These are phyloP conservation scores for Periconia sp. DNA, from an alignment of 2,329 filamentous ascomycete genomes.

Conservation along the genomic window DNA sequence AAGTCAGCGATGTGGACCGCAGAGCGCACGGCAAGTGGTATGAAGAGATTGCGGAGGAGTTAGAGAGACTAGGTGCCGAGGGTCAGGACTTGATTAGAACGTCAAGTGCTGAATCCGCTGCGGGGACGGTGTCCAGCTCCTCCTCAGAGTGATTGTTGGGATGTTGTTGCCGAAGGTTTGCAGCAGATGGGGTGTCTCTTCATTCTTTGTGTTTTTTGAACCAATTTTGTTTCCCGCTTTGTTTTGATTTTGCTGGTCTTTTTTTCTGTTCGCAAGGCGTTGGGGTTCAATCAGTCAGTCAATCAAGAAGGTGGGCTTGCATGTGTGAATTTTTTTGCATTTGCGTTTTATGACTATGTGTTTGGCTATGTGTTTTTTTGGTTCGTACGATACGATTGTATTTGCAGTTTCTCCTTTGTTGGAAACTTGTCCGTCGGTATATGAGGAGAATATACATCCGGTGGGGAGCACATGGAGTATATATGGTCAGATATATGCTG, in stretches of 20 bases:
- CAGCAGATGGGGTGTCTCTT: neutral
- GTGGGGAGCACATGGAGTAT: too few species aligned
- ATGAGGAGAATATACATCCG: too few species aligned
- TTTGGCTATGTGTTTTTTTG: too few species aligned
- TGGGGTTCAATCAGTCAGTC: neutral
- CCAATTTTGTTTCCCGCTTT: neutral
- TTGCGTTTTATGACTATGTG: too few species aligned
- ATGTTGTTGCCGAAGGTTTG: neutral
- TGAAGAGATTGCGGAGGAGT: slow-evolving; percentile 63
- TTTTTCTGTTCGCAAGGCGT: slow-evolving; percentile 1
- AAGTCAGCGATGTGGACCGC: slow-evolving; percentile 67
- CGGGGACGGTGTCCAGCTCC: slow-evolving; percentile 5
- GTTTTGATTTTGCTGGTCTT: neutral
- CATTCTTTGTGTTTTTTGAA: neutral
- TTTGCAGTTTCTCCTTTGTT: too few species aligned
- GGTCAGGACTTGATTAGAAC: slow-evolving; percentile 29
- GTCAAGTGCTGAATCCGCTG: slow-evolving; percentile 25
- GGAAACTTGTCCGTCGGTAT: too few species aligned
- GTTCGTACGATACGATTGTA: too few species aligned
- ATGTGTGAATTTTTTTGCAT: too few species aligned
- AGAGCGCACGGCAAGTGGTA: slow-evolving; percentile 71
- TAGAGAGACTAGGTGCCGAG: slow-evolving; percentile 43
- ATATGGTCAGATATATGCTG: too few species aligned
- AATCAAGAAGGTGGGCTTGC: too few species aligned
- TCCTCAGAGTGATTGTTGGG: slow-evolving; percentile 6